These are phyloP conservation scores for Botrytis paeoniae DNA, from an alignment of 2,329 filamentous ascomycete genomes.

Conservation along the genomic window DNA sequence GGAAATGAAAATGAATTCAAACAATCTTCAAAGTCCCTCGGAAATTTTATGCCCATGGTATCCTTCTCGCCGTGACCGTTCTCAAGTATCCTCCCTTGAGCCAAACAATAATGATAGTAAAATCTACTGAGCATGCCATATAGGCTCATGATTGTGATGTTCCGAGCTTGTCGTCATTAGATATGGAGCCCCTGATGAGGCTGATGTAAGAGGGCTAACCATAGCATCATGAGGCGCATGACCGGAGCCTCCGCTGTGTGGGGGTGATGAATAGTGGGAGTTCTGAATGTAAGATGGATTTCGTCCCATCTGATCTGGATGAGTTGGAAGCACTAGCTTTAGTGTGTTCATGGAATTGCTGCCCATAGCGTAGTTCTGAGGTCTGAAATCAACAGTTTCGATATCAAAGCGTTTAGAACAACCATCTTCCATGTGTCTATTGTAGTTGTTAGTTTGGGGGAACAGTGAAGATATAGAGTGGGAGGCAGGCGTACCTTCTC, in stretches of 20 bases:
- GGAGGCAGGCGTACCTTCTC: constrained; percentile 55
- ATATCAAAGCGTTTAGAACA: constrained; percentile 62
- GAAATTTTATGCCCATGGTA: not conserved
- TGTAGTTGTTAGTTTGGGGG: constrained; percentile 7
- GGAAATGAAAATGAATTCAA: not conserved
- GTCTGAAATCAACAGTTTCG: constrained; percentile 36
- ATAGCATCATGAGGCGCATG: constrained; percentile 21
- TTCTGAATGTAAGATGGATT: constrained; percentile 32
- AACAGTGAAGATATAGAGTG: not conserved
- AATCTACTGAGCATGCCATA: constrained; percentile 23
- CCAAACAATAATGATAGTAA: not conserved
- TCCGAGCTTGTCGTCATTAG: constrained; percentile 21
- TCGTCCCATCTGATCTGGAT: constrained; percentile 25
- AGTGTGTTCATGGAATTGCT: constrained; percentile 23
- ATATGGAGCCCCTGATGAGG: constrained; percentile 21
- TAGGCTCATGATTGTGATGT: constrained; percentile 21
- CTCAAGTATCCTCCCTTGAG: not conserved
- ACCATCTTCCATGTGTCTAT: constrained; percentile 73
- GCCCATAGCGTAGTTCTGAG: constrained; percentile 29
- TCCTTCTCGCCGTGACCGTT: not conserved
- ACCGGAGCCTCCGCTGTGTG: constrained; percentile 19
- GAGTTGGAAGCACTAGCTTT: constrained; percentile 22
- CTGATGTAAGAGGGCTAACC: constrained; percentile 31
- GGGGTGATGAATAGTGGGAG: constrained; percentile 27
- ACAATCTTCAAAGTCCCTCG: not conserved